phyloP scores from a whole-genome alignment of 139 green algal species.

The Auxenochlorella pyrenoidosa region DNA sequence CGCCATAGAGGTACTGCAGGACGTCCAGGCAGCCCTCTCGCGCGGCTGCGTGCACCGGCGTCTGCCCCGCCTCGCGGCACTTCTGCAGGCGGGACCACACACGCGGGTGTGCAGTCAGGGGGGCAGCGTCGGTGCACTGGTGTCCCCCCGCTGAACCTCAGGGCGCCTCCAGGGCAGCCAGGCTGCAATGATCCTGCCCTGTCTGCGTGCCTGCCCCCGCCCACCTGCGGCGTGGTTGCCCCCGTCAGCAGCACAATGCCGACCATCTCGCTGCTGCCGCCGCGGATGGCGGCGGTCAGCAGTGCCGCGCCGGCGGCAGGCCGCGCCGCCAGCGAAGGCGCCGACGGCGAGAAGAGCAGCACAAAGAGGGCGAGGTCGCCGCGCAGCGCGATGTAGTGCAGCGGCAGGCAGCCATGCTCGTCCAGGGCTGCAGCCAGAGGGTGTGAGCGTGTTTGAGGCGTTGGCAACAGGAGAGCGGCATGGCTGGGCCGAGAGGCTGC shows the following conservation, averaged over 20 bases:
- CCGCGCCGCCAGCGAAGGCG: constrained; percentile 1
- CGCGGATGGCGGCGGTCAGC: constrained; percentile 35
- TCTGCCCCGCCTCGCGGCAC: constrained; percentile 26
- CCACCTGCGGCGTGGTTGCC: neutral
- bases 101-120: no score
- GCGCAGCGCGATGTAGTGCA: constrained; percentile 38
- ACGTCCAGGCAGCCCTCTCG: constrained; percentile 32
- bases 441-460: neutral
- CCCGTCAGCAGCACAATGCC: constrained; percentile 40
- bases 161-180: no score
- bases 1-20: constrained; percentile 32
- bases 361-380: constrained; percentile 44
- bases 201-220: neutral
- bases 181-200: no score
- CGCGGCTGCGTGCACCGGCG: constrained; percentile 42
- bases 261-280: constrained; percentile 41
- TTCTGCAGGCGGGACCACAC: no score
- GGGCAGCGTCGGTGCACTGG: no score
- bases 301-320: constrained; percentile 17
- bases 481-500: no score
- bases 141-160: no score
- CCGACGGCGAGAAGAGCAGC: constrained; percentile 28
- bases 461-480: neutral
- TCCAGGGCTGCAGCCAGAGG: neutral
- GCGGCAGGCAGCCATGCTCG: constrained; percentile 21